Percentiles rank a stretch among this genome's conserved stretches.
These are phyloP conservation scores for Eurotiales sp. DNA, from an alignment of 2,329 filamentous ascomycete genomes.

Conservation along the genomic window DNA sequence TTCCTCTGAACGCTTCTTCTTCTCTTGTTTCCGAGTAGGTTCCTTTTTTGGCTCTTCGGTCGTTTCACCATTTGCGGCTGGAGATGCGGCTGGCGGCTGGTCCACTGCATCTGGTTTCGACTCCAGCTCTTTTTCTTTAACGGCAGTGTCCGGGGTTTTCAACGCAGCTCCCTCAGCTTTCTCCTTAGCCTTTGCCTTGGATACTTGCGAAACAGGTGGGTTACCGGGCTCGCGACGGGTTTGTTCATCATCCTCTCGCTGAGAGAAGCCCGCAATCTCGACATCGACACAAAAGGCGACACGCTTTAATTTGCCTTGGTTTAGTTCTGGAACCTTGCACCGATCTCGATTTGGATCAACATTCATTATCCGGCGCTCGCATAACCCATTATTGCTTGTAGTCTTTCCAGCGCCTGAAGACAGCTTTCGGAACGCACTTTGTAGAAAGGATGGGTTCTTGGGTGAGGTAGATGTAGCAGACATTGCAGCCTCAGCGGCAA, in stretches of 20 bases:
- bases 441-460: slow-evolving; percentile 70
- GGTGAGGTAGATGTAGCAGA: slow-evolving; percentile 51
- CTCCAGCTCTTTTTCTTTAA: slow-evolving; percentile 50
- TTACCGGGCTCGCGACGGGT: slow-evolving; percentile 2
- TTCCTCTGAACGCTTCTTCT: slow-evolving; percentile 92
- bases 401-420: slow-evolving; percentile 60
- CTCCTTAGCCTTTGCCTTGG: slow-evolving; percentile 52
- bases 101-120: not conserved
- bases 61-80: slow-evolving; percentile 24
- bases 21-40: slow-evolving; percentile 77
- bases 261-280: slow-evolving; percentile 85
- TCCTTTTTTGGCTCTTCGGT: slow-evolving; percentile 34
- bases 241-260: slow-evolving; percentile 62
- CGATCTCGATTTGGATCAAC: slow-evolving; percentile 75
- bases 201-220: slow-evolving; percentile 1
- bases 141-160: slow-evolving; percentile 57
- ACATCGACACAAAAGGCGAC: slow-evolving; percentile 97
- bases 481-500: slow-evolving; percentile 25
- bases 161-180: slow-evolving; percentile 71
- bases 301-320: slow-evolving; percentile 73
- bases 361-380: slow-evolving; percentile 78
- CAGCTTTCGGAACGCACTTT: slow-evolving; percentile 73
- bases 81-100: slow-evolving; percentile 14
- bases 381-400: slow-evolving; percentile 63
- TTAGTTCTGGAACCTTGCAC: slow-evolving; percentile 73